Percentiles rank a stretch among this genome's conserved stretches.
Evolutionary conservation across 306 rosid genomes (phyloP).

Genomic region (Cicer arietinum): DNA sequence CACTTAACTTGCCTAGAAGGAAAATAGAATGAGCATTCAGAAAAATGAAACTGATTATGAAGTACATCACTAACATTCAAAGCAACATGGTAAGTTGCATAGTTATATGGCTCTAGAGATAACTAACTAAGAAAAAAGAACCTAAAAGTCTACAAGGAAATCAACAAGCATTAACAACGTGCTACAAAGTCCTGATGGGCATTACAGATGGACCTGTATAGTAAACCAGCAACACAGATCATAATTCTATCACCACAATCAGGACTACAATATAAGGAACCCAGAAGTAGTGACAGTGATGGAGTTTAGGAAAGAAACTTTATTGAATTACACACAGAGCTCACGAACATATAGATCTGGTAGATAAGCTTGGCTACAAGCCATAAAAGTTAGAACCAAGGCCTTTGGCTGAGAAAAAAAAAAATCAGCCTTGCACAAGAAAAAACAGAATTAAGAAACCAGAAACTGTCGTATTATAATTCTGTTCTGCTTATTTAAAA

Average conservation of each 20-base stretch:
- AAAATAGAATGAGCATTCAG: conserved; percentile 27
- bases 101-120: neutral
- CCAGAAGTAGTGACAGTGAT: neutral
- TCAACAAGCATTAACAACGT: conserved; percentile 17
- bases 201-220: conserved; percentile 15
- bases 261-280: neutral
- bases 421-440: neutral
- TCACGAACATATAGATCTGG: neutral
- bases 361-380: neutral
- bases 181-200: conserved; percentile 14
- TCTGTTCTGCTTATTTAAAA: neutral
- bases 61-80: conserved; percentile 2
- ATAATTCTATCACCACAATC: neutral
- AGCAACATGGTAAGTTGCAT: neutral
- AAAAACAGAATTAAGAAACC: neutral
- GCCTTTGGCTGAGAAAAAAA: neutral
- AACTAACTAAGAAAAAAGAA: conserved; percentile 21
- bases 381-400: neutral
- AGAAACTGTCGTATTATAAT: neutral
- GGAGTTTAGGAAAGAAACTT: neutral
- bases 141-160: conserved; percentile 18
- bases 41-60: conserved; percentile 28
- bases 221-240: conserved; percentile 15
- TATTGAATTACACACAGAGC: neutral
- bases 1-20: conserved; percentile 33